phyloP scores from a whole-genome alignment of 148 eudicot species.

The Silene latifolia region DNA sequence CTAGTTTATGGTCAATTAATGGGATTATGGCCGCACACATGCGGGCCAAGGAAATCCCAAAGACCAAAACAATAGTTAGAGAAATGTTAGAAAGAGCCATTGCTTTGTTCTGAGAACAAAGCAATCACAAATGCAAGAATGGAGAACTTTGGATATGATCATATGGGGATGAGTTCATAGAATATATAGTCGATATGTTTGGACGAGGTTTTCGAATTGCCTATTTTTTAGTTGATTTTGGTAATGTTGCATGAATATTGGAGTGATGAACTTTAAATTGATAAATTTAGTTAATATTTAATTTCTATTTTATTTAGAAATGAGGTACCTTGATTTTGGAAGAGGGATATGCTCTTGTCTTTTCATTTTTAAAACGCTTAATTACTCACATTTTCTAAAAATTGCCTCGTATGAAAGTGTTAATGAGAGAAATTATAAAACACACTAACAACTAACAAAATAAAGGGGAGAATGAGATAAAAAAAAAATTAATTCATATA shows the following conservation, averaged over 20 bases:
- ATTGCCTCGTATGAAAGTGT: too few relatives aligned
- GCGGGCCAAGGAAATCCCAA: slow-evolving; percentile 6
- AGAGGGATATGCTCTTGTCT: too few relatives aligned
- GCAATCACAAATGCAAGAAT: neutral
- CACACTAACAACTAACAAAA: too few relatives aligned
- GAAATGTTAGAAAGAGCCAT: slow-evolving; percentile 20
- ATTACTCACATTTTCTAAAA: too few relatives aligned
- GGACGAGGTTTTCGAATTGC: neutral
- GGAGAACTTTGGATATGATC: neutral
- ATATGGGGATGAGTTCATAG: neutral
- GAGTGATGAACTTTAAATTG: neutral
- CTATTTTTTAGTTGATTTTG: neutral
- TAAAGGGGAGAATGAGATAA: too few relatives aligned
- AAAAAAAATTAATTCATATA: too few relatives aligned
- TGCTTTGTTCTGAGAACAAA: slow-evolving; percentile 12
- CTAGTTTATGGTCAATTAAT: neutral
- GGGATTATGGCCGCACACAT: neutral
- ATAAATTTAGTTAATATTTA: neutral
- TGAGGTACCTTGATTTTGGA: too few relatives aligned
- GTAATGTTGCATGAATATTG: slow-evolving; percentile 4
- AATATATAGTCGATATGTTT: neutral
- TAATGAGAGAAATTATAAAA: too few relatives aligned
- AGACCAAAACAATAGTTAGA: slow-evolving; percentile 31
- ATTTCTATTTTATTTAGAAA: neutral
- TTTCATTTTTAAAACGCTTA: too few relatives aligned